Conservation (phyloP, 2,329 filamentous ascomycete genomes). For the Cordyceps cicadae region DNA sequence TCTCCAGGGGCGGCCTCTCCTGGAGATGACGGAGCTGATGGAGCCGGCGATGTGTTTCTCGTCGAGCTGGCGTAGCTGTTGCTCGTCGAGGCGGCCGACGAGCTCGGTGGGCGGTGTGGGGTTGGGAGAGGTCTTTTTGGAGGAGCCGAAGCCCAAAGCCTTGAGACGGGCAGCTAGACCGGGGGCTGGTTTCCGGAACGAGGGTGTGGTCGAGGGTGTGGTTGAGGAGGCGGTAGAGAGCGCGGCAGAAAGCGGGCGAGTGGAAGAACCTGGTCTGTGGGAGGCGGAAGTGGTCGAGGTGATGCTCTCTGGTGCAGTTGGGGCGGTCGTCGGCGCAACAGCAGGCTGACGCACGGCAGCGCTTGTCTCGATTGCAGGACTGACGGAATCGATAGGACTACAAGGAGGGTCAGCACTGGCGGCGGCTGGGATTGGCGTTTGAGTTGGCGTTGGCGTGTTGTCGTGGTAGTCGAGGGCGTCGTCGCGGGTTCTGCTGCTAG, state of each 20-base stretch:
- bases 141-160: conserved; percentile 51
- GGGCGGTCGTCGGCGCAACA: not conserved
- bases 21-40: conserved; percentile 42
- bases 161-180: conserved; percentile 58
- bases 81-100: conserved; percentile 62
- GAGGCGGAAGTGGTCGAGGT: not conserved
- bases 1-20: conserved; percentile 66
- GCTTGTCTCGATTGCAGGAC: not conserved
- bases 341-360: not conserved
- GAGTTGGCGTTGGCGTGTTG: conserved; percentile 6
- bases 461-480: not conserved
- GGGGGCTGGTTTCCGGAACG: conserved; percentile 51
- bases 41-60: conserved; percentile 54
- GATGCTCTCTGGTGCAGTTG: conserved; percentile 5
- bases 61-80: conserved; percentile 62
- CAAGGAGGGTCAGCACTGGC: not conserved
- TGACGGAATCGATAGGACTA: not conserved
- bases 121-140: conserved; percentile 27
- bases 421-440: not conserved
- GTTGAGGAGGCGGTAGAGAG: conserved; percentile 16
- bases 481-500: conserved; percentile 10
- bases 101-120: conserved; percentile 29
- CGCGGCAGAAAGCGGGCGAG: not conserved
- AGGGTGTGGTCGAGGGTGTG: conserved; percentile 14
- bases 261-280: not conserved